phyloP scores from a whole-genome alignment of 2,329 filamentous ascomycete species.

The Remersonia thermophila region DNA sequence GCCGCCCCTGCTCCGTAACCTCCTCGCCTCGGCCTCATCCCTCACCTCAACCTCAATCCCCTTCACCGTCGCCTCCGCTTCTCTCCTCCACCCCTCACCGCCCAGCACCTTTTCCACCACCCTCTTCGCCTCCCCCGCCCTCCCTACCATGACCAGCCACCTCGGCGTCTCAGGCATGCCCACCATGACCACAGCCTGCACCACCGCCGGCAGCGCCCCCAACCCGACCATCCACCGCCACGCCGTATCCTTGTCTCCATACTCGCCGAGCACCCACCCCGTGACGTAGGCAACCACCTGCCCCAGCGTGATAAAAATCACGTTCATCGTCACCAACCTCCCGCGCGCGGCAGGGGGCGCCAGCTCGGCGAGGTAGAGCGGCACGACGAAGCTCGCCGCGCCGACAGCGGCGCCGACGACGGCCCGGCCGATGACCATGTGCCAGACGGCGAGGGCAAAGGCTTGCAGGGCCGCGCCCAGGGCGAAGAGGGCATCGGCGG shows the following conservation, averaged over 20 bases:
- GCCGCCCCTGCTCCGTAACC: constrained; percentile 25
- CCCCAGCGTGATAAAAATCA: constrained; percentile 73
- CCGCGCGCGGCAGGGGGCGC: constrained; percentile 67
- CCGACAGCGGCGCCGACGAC: constrained; percentile 64
- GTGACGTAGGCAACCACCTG: constrained; percentile 81
- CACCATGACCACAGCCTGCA: constrained; percentile 57
- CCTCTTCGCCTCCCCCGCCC: constrained; percentile 45
- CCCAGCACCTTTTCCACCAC: constrained; percentile 58
- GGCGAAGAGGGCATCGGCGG: constrained; percentile 56
- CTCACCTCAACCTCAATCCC: constrained; percentile 63
- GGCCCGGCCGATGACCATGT: constrained; percentile 56
- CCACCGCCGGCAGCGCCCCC: constrained; percentile 60
- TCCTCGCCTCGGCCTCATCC: constrained; percentile 46
- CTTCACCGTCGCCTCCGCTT: constrained; percentile 38
- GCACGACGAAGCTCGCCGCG: constrained; percentile 68
- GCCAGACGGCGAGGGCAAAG: constrained; percentile 39
- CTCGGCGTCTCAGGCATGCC: constrained; percentile 80
- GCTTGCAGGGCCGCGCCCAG: constrained; percentile 56
- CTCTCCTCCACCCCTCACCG: constrained; percentile 24
- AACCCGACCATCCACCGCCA: constrained; percentile 92
- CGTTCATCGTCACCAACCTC: constrained; percentile 67
- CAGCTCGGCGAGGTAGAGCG: constrained; percentile 79
- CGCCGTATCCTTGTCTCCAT: constrained; percentile 39
- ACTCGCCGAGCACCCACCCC: constrained; percentile 61
- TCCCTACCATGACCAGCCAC: constrained; percentile 65